A percentile compares a stretch with the other conserved stretches of the same genome.
Evolutionary conservation across 257 asterid species (phyloP).

Genomic region (Solanum virginianum): DNA sequence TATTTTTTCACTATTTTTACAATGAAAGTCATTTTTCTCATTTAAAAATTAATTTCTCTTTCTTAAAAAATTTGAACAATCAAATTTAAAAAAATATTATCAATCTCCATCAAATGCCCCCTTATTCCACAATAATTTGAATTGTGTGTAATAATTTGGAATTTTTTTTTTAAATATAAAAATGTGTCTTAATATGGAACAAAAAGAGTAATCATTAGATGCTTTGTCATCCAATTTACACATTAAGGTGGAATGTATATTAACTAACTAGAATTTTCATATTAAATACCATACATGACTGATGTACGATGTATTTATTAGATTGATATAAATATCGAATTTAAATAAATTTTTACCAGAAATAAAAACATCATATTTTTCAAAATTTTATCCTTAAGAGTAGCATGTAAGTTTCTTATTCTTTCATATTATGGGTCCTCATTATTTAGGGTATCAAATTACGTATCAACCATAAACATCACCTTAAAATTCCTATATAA

Average conservation of each 20-base stretch:
- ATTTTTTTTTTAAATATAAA: background rate
- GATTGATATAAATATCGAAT: background rate
- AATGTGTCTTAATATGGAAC: background rate
- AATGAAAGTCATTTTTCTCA: background rate
- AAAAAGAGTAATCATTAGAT: background rate
- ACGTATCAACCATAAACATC: background rate
- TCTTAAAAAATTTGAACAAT: too few relatives aligned
- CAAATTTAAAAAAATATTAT: too few relatives aligned
- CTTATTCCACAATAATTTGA: background rate
- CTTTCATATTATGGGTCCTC: background rate
- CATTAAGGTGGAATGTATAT: background rate
- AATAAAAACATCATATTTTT: background rate
- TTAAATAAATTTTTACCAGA: background rate
- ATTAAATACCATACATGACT: background rate
- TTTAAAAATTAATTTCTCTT: too few relatives aligned
- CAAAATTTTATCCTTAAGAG: background rate
- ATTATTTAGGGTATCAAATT: background rate
- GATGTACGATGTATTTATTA: background rate
- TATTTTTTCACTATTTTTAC: too few relatives aligned
- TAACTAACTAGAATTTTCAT: background rate
- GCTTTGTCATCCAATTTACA: background rate
- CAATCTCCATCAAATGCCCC: background rate
- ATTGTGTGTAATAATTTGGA: too few relatives aligned
- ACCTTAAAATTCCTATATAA: background rate
- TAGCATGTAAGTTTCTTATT: background rate